Percentiles rank a stretch among this genome's conserved stretches.
These are phyloP conservation scores for Trichosporon faecale DNA, from an alignment of 1,284 basidiomycete genomes.

Conservation along the genomic window DNA sequence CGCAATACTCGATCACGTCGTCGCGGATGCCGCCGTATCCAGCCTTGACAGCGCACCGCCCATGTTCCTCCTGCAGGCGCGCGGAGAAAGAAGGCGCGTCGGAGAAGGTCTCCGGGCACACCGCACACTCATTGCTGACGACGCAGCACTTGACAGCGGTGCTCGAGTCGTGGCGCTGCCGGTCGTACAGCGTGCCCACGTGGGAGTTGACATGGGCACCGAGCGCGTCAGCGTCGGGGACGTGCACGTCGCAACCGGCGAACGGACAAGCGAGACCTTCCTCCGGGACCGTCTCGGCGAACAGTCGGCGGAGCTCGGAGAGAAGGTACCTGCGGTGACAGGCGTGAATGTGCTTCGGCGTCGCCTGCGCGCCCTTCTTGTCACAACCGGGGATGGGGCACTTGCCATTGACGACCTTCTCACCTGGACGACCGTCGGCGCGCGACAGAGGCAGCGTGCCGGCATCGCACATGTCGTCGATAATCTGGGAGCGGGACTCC, in stretches of 20 bases:
- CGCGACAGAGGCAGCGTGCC: background rate
- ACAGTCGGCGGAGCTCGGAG: background rate
- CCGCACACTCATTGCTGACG: background rate
- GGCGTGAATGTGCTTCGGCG: background rate
- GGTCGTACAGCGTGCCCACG: background rate
- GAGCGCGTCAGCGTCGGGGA: background rate
- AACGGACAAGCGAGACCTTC: background rate
- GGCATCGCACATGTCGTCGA: background rate
- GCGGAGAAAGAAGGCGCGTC: background rate
- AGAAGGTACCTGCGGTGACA: background rate
- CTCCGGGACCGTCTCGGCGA: background rate
- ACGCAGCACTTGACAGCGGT: background rate
- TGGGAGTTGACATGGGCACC: background rate
- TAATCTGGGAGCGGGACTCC: background rate
- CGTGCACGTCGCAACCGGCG: background rate
- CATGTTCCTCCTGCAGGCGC: background rate
- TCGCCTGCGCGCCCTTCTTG: background rate
- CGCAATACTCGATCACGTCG: background rate
- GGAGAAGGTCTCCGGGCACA: background rate
- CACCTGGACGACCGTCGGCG: background rate
- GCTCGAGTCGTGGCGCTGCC: background rate
- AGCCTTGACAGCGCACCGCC: background rate
- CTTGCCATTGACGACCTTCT: background rate
- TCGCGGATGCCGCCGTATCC: background rate
- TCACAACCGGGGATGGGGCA: background rate